Conservation (phyloP, 257 asterid genomes). For the Cruciata laevipes region DNA sequence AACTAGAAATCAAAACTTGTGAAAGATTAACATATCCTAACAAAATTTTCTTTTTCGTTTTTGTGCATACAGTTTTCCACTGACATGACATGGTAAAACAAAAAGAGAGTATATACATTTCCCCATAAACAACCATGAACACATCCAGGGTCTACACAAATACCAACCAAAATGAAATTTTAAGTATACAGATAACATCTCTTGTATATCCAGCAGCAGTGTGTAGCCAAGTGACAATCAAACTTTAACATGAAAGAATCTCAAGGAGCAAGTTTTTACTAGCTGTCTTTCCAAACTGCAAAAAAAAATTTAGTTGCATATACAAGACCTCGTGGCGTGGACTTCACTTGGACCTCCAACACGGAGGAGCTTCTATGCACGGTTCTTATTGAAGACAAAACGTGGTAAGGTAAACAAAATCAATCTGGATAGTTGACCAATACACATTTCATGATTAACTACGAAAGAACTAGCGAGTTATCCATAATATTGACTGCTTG, state of each 20-base stretch:
- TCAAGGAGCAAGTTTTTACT: not conserved
- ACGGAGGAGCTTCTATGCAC: not conserved
- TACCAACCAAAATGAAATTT: not conserved
- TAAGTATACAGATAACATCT: not conserved
- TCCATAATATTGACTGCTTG: not conserved
- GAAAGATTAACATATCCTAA: not conserved
- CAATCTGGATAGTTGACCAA: not conserved
- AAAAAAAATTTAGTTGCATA: not conserved
- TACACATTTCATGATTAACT: not conserved
- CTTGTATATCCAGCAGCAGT: not conserved
- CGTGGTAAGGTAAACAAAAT: too few relatives aligned
- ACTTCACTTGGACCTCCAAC: not conserved
- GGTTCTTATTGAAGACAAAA: not conserved
- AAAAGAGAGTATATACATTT: not conserved
- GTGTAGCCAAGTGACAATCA: not conserved
- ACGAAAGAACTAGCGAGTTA: not conserved
- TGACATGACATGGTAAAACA: not conserved
- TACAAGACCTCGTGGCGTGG: not conserved
- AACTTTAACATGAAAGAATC: not conserved
- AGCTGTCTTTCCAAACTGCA: not conserved
- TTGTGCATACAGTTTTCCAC: not conserved
- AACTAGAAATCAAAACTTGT: not conserved
- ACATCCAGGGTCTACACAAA: not conserved
- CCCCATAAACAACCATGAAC: not conserved
- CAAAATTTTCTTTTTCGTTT: not conserved